phyloP scores from a whole-genome alignment of 331 rosid genomes.

The Quercus tomentella region DNA sequence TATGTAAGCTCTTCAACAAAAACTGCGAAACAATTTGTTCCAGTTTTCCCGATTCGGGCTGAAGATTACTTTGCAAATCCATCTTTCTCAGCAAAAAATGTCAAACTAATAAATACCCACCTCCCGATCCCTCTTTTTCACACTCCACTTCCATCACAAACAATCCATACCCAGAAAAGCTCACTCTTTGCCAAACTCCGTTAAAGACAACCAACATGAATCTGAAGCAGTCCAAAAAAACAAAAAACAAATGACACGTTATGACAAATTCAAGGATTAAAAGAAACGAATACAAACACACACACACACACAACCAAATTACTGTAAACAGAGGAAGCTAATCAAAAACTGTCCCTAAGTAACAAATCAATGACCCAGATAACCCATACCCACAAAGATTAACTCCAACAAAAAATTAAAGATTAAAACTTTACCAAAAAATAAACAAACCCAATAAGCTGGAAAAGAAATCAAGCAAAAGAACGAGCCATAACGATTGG shows the following conservation, averaged over 20 bases:
- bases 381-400: slow-evolving; percentile 30
- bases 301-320: background rate
- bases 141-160: slow-evolving; percentile 12
- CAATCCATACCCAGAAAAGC: background rate
- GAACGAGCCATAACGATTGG: background rate
- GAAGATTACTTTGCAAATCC: slow-evolving; percentile 69
- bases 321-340: background rate
- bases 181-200: slow-evolving; percentile 18
- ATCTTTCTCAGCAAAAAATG: slow-evolving; percentile 23
- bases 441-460: slow-evolving; percentile 13
- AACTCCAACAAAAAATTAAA: background rate
- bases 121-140: slow-evolving; percentile 22
- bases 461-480: slow-evolving; percentile 26
- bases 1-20: slow-evolving; percentile 68
- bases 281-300: background rate
- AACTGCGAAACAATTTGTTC: slow-evolving; percentile 78
- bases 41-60: slow-evolving; percentile 65
- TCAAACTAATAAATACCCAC: slow-evolving; percentile 20
- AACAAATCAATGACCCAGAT: slow-evolving; percentile 6
- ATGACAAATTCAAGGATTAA: slow-evolving; percentile 15
- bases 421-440: background rate
- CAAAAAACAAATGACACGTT: slow-evolving; percentile 3
- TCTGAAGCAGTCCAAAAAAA: slow-evolving; percentile 4
- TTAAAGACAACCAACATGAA: background rate
- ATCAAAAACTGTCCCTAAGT: slow-evolving; percentile 20